phyloP scores from a whole-genome alignment of 2,329 filamentous ascomycete genomes.

The Pseudogymnoascus sp. region DNA sequence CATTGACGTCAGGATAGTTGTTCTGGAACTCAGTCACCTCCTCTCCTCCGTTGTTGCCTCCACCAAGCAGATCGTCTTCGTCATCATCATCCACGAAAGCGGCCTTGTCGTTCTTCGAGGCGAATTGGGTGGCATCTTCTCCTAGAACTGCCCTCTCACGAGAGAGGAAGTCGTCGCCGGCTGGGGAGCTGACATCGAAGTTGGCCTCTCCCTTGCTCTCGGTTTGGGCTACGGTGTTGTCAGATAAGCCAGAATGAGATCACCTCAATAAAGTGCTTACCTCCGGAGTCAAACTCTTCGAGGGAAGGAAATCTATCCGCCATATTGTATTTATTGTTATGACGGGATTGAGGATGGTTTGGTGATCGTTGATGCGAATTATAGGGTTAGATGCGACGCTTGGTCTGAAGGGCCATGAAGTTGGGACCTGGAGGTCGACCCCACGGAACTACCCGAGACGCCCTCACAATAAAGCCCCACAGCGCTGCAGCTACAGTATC shows the following conservation, averaged over 20 bases:
- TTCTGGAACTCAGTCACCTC: conserved; percentile 62
- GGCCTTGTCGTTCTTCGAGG: conserved; percentile 64
- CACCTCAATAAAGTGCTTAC: conserved; percentile 24
- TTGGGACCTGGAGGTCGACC: conserved; percentile 8
- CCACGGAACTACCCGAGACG: conserved; percentile 12
- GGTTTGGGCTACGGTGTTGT: conserved; percentile 55
- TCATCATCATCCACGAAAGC: conserved; percentile 59
- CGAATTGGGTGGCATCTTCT: conserved; percentile 88
- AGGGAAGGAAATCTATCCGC: conserved; percentile 55
- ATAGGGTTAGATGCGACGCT: conserved; percentile 4
- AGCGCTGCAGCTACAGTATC: conserved; percentile 9
- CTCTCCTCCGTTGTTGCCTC: conserved; percentile 42
- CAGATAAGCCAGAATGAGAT: conserved; percentile 11
- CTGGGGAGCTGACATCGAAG: conserved; percentile 49
- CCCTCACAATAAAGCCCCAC: conserved; percentile 4
- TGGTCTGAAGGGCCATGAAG: conserved; percentile 1
- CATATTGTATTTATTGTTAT: conserved; percentile 36
- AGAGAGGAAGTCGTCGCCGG: conserved; percentile 78
- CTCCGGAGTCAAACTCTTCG: conserved; percentile 53
- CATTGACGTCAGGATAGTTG: conserved; percentile 77
- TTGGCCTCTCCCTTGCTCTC: conserved; percentile 49
- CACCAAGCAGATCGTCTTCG: conserved; percentile 63
- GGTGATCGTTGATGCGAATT: conserved; percentile 3
- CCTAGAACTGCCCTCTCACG: conserved; percentile 87
- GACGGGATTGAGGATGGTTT: conserved; percentile 7